Evolutionary conservation across 2,329 filamentous ascomycete genomes (phyloP).

Genomic region (Ophiocordyceps sinensis): DNA sequence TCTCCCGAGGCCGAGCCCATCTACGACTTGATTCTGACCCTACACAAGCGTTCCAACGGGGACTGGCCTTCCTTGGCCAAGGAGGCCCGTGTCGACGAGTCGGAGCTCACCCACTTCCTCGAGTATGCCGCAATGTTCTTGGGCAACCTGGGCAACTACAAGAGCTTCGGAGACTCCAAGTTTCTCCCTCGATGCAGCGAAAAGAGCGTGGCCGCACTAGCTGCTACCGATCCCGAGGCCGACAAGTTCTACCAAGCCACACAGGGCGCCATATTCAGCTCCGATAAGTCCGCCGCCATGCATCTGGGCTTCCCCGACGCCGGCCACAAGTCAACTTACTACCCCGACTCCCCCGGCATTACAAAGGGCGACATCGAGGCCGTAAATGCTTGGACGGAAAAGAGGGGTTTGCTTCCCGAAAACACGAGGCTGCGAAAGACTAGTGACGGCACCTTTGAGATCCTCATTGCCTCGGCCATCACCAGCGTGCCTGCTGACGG

Average conservation of each 20-base stretch:
- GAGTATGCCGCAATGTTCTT: conserved; percentile 69
- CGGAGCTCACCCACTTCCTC: conserved; percentile 53
- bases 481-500: conserved; percentile 44
- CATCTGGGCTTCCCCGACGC: conserved; percentile 62
- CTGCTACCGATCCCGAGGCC: conserved; percentile 44
- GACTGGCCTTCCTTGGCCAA: conserved; percentile 56
- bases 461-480: conserved; percentile 58
- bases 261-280: conserved; percentile 58
- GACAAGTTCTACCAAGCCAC: conserved; percentile 52
- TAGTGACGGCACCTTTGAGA: conserved; percentile 48
- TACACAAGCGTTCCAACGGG: conserved; percentile 51
- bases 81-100: conserved; percentile 48
- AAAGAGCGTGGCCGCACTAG: conserved; percentile 49
- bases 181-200: conserved; percentile 61
- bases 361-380: conserved; percentile 61
- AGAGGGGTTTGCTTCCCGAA: conserved; percentile 57
- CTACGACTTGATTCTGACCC: conserved; percentile 64
- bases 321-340: conserved; percentile 71
- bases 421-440: conserved; percentile 65
- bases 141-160: conserved; percentile 73
- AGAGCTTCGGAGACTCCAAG: conserved; percentile 75
- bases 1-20: conserved; percentile 71
- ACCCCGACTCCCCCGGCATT: conserved; percentile 61
- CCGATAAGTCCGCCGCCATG: conserved; percentile 48
- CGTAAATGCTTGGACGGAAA: conserved; percentile 51